Base-by-base conservation (phyloP, 2,329 filamentous ascomycete species). In the Phaeosphaeria sp. region DNA sequence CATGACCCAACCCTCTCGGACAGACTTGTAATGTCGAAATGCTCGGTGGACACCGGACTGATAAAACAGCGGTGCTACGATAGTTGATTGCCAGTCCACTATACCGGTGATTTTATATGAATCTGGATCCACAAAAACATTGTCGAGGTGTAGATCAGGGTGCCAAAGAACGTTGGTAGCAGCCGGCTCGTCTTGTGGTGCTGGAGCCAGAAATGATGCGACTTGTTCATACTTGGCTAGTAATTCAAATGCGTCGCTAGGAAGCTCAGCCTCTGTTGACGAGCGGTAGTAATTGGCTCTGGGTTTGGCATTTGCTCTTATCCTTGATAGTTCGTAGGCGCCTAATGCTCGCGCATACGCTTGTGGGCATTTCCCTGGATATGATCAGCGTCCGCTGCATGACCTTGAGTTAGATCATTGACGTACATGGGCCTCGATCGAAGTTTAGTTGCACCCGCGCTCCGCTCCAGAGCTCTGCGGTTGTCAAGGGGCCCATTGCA, bases 101-200 rank as follows among this genome's bases (percentile, higher is more conserved):
- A 44, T 44, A 5, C 42, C 42, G 11, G 42, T 63, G 25, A 75
- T 63, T 25, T 52, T 50, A 21, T 58, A 43, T 47, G 56, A 55
- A 6, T 63, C 64, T 4, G 64, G 69, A 54, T 61, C 55, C 13
- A 65, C 53, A 56, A 59, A 64, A 15, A 65, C 49, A 39, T 63
- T 63, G 17, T 72, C 73, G 2, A 50, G 49, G 50, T 79, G 76
- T 7, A 79, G 64, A 51, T 79, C 76, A 23, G 57, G 54, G 50
- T 79, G 73, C 76, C 67, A 72, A 6, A 70, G 55, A 56, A 61
- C 30, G n/a, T 49, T 55, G 21, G 41, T 42, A 25, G 48, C 33
- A 25, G 64, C 62, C 65, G 17, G 21, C 42, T 20, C 42, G 42
- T 44, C 42, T 4, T 50, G 54, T 10, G 60, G 62, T 9, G 66